Evolutionary conservation across 768 basidiomycete species (phyloP).

Genomic region (Russula sp.): DNA sequence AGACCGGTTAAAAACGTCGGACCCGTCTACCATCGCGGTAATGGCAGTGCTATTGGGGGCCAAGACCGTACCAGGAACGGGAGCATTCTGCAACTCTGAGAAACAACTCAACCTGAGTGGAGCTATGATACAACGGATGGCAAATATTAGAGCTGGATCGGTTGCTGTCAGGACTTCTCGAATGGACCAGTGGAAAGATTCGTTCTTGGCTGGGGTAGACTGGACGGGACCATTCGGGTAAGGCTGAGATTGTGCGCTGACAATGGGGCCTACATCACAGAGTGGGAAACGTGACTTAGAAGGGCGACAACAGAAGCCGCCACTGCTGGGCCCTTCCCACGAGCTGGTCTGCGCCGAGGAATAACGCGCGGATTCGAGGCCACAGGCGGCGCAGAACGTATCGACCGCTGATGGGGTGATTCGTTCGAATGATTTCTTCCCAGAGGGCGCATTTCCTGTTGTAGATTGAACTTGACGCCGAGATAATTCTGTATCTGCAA

Average conservation of each 20-base stretch:
- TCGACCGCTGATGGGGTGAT: neutral
- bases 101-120: slow-evolving; percentile 8
- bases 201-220: neutral
- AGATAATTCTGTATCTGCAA: slow-evolving; percentile 37
- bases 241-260: slow-evolving; percentile 1
- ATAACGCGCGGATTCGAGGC: neutral
- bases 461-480: slow-evolving; percentile 27
- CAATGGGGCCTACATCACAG: slow-evolving; percentile 1
- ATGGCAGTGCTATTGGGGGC: neutral
- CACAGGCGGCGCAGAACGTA: slow-evolving; percentile 14
- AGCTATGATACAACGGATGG: slow-evolving; percentile 21
- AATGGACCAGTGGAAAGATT: slow-evolving; percentile 4
- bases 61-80: neutral
- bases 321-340: slow-evolving; percentile 4
- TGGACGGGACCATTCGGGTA: neutral
- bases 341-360: neutral
- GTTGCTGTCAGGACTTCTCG: slow-evolving; percentile 25
- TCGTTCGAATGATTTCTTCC: neutral
- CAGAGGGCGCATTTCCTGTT: slow-evolving; percentile 1
- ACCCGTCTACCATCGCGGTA: neutral
- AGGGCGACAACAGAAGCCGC: neutral
- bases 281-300: slow-evolving; percentile 8
- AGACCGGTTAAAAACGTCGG: neutral
- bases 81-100: neutral
- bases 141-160: slow-evolving; percentile 25